These are phyloP conservation scores for Macaranga tanarius DNA, from an alignment of 441 rosid species.

Conservation along the genomic window DNA sequence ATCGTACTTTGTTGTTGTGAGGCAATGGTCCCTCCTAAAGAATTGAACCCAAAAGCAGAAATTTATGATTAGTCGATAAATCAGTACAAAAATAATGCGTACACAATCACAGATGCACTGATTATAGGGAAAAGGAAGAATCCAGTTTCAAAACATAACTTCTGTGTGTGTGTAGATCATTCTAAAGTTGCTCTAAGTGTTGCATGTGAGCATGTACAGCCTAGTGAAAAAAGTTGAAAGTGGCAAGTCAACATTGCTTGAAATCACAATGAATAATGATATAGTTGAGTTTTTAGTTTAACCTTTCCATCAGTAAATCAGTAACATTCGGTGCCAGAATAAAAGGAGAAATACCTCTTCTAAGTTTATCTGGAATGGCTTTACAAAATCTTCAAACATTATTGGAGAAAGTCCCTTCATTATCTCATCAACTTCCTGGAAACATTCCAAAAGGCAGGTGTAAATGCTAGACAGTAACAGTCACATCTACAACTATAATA, in stretches of 20 bases:
- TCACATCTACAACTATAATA: neutral
- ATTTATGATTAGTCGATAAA: neutral
- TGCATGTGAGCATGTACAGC: neutral
- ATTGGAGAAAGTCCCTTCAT: constrained; percentile 62
- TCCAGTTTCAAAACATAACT: neutral
- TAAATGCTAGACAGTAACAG: neutral
- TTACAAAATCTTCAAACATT: constrained; percentile 88
- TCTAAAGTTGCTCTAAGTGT: no score
- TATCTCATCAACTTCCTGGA: constrained; percentile 78
- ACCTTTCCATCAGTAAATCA: neutral
- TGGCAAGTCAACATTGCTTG: neutral
- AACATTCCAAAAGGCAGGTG: constrained; percentile 1
- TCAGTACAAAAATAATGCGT: neutral
- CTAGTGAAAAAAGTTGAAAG: no score
- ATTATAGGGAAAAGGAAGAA: neutral
- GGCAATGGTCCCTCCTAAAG: constrained; percentile 71
- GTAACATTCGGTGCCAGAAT: neutral
- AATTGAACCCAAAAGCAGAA: constrained; percentile 22
- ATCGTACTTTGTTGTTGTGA: constrained; percentile 60
- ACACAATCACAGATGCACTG: neutral
- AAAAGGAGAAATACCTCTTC: constrained; percentile 53
- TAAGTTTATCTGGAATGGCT: constrained; percentile 72
- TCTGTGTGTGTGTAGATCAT: neutral
- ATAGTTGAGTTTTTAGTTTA: neutral
- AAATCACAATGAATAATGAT: neutral